Evolutionary conservation across 768 basidiomycete genomes (phyloP).

Genomic region (Naganishia antarctica): DNA sequence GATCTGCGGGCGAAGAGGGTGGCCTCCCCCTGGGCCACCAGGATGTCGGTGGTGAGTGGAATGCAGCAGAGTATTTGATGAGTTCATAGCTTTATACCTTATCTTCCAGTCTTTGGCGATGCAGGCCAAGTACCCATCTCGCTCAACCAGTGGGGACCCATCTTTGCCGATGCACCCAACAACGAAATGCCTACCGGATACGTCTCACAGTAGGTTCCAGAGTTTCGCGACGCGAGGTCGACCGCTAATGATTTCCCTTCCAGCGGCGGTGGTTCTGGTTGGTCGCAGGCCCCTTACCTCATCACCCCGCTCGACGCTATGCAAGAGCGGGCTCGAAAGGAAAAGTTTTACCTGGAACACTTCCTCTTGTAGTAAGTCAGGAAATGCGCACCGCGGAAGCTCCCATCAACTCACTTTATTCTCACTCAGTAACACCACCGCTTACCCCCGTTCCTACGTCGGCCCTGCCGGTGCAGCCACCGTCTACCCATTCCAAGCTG

Average conservation of each 20-base stretch:
- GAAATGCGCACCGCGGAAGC: neutral
- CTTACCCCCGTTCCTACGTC: neutral
- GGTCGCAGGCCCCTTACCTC: slow-evolving; percentile 13
- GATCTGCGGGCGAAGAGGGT: slow-evolving; percentile 13
- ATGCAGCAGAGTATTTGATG: neutral
- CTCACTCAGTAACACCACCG: slow-evolving; percentile 10
- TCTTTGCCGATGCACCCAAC: slow-evolving; percentile 16
- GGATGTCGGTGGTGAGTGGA: slow-evolving; percentile 12
- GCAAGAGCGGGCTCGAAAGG: slow-evolving; percentile 61
- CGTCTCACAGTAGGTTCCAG: slow-evolving; percentile 6
- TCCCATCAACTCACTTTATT: neutral
- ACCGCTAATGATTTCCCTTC: neutral
- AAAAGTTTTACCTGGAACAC: slow-evolving; percentile 65
- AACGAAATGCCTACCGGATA: slow-evolving; percentile 20
- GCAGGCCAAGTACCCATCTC: slow-evolving; percentile 18
- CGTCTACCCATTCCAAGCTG: slow-evolving; percentile 12
- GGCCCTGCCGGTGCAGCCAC: neutral
- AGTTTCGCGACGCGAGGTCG: too few relatives aligned
- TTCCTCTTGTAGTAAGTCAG: slow-evolving; percentile 64
- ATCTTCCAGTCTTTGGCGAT: neutral
- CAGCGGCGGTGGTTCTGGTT: slow-evolving; percentile 18
- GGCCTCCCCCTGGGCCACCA: slow-evolving; percentile 10
- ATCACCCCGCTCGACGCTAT: slow-evolving; percentile 65
- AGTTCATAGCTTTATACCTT: neutral
- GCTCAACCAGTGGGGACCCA: slow-evolving; percentile 19